Evolutionary conservation across 768 basidiomycete genomes (phyloP).

Genomic region (Daedaleopsis sinensis): DNA sequence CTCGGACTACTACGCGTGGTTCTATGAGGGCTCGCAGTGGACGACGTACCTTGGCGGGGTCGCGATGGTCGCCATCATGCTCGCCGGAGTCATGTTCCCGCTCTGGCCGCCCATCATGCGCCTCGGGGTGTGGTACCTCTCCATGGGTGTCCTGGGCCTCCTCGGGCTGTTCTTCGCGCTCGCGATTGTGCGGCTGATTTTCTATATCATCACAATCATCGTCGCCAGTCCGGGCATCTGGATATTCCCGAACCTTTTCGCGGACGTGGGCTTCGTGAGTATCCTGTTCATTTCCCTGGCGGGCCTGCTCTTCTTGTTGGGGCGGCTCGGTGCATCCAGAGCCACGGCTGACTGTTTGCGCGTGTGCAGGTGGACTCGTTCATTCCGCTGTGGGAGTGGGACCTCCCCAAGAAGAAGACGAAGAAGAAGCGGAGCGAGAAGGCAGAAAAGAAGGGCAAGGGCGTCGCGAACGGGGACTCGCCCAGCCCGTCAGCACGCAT

Average conservation of each 20-base stretch:
- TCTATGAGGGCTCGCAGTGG: constrained; percentile 94
- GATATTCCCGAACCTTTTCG: constrained; percentile 98
- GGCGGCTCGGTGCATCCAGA: background rate
- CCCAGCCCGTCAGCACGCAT: constrained; percentile 20
- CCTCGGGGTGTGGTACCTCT: constrained; percentile 94
- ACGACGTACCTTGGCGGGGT: constrained; percentile 89
- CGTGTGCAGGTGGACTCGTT: constrained; percentile 89
- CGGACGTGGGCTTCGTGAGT: constrained; percentile 97
- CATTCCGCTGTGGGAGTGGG: constrained; percentile 97
- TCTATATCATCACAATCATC: constrained; percentile 91
- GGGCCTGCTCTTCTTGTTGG: background rate
- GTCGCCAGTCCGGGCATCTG: constrained; percentile 91
- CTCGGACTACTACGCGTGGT: constrained; percentile 94
- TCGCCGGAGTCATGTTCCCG: constrained; percentile 99
- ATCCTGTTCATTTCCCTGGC: background rate
- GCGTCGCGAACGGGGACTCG: constrained; percentile 33
- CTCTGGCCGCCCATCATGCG: constrained; percentile 95
- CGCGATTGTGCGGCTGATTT: constrained; percentile 87
- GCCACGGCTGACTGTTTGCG: background rate
- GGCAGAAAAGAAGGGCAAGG: constrained; percentile 45
- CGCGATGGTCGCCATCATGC: constrained; percentile 90
- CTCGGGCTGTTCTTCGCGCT: constrained; percentile 90
- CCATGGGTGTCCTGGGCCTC: constrained; percentile 83
- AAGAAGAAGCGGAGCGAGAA: constrained; percentile 71
- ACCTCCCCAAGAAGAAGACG: constrained; percentile 68